phyloP scores from a whole-genome alignment of 2,329 filamentous ascomycete species.

The Penicillium sp. region DNA sequence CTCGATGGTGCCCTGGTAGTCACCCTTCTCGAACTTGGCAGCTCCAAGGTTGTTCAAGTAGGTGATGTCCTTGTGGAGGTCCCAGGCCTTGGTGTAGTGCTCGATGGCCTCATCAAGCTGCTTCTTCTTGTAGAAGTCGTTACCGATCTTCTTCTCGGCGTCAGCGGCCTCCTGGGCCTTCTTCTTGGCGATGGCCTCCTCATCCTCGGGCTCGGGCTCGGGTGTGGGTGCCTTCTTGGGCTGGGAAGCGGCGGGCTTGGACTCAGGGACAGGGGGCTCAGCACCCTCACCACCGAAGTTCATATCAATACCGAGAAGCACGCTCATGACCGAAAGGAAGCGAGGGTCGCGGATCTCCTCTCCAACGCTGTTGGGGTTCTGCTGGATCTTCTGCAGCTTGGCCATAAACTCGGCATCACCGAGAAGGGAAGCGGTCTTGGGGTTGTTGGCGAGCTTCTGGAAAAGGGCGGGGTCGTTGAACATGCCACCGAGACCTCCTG shows the following conservation, averaged over 20 bases:
- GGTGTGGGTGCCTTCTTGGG: constrained; percentile 61
- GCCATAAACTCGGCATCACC: constrained; percentile 85
- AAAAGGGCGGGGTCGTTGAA: constrained; percentile 91
- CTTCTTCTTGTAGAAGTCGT: constrained; percentile 96
- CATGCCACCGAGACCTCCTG: constrained; percentile 80
- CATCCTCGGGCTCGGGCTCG: constrained; percentile 72
- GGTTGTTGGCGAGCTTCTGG: constrained; percentile 88
- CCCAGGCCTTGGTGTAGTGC: constrained; percentile 95
- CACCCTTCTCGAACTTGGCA: constrained; percentile 93
- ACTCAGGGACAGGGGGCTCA: constrained; percentile 71
- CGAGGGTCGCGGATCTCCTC: constrained; percentile 85
- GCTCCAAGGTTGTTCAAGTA: constrained; percentile 97
- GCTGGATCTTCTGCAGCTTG: constrained; percentile 79
- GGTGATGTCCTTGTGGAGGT: constrained; percentile 90
- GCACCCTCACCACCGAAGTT: constrained; percentile 60
- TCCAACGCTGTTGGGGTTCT: constrained; percentile 77
- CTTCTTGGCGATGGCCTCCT: constrained; percentile 80
- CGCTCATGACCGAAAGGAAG: constrained; percentile 91
- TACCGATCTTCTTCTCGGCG: constrained; percentile 90
- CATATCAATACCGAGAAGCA: constrained; percentile 93
- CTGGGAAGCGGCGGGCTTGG: constrained; percentile 50
- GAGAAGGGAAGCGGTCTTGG: constrained; percentile 83
- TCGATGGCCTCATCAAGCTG: constrained; percentile 93
- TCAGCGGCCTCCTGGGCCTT: constrained; percentile 92
- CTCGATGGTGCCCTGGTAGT: constrained; percentile 84